phyloP scores from a whole-genome alignment of 148 eudicot genomes.

The Chenopodium formosanum region DNA sequence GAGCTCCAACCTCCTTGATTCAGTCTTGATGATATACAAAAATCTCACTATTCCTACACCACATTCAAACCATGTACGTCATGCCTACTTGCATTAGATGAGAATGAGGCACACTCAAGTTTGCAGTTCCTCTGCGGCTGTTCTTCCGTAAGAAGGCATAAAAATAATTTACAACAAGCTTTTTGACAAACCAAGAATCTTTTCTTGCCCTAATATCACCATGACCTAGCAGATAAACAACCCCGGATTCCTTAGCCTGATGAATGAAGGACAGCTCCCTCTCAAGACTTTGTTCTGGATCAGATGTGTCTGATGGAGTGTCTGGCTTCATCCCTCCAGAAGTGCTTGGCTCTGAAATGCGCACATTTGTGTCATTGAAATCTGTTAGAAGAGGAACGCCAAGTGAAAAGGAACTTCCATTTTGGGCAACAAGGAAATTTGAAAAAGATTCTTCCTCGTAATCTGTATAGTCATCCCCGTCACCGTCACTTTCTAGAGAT shows the following conservation, averaged over 20 bases:
- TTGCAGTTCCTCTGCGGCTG: constrained; percentile 79
- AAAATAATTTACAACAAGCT: constrained; percentile 88
- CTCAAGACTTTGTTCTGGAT: constrained; percentile 79
- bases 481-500: constrained; percentile 75
- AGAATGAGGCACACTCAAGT: constrained; percentile 89
- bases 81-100: constrained; percentile 92
- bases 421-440: constrained; percentile 57
- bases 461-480: constrained; percentile 53
- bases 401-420: constrained; percentile 82
- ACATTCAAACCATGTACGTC: constrained; percentile 88
- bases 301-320: constrained; percentile 35
- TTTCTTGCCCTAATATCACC: constrained; percentile 93
- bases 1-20: constrained; percentile 11
- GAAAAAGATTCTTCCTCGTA: constrained; percentile 57
- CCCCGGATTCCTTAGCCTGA: constrained; percentile 87
- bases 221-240: constrained; percentile 96
- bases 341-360: constrained; percentile 52
- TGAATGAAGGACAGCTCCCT: constrained; percentile 80
- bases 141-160: constrained; percentile 93
- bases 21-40: constrained; percentile 7
- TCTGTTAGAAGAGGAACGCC: constrained; percentile 71
- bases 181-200: constrained; percentile 90
- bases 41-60: constrained; percentile 3
- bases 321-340: constrained; percentile 44
- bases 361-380: constrained; percentile 36